Base-by-base conservation (phyloP, 148 eudicot genomes). In the Heliamphora exappendiculata region DNA sequence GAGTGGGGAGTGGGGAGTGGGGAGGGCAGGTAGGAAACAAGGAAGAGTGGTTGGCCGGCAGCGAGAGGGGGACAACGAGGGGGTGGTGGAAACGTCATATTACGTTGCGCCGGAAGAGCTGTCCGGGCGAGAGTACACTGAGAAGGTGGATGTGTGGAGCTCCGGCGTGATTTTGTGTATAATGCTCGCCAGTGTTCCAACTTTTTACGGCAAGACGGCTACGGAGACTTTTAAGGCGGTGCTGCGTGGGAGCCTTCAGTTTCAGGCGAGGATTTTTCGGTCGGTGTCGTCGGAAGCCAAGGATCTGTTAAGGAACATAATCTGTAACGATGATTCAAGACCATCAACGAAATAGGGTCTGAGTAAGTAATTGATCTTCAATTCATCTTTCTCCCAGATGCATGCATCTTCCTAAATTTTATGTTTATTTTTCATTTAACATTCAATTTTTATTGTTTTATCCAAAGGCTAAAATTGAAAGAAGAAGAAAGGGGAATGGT, bases 81-180 rank as follows among this genome's bases (percentile, higher is more conserved):
- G 98, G 26, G 71, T 91, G 8, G 96, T 91, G 3, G 98, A 96
- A n/a, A 93, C 98, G 49, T 96, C 98, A 62, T 91, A 91, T 44
- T 93, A 93, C 34, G 92, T 93, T 7, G 98, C 98, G 24, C 98
- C 98, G 26, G 98, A 93, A 83, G 91, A 91, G 3, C 72, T 93
- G 75, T 67, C 82, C 5, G 98, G 96, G 2, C 69, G 89, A 76
- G 92, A 91, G 10, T 93, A 93, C 39, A 79, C 81, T 39, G 98
- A 93, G 86, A 93, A 93, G 81, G 85, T 88, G 0, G 98, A 93
- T 78, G 83, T 93, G 1, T 93, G 98, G 98, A 93, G 98, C 44
- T 89, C 87, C 0, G 97, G 97, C 9, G 98, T 93, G 19, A 87
- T 93, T 71, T 73, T 91, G 59, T 93, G 91, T 69, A 84, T 88